Base-by-base conservation (phyloP, 2,329 filamentous ascomycete species). In the Fusarium sp. region DNA sequence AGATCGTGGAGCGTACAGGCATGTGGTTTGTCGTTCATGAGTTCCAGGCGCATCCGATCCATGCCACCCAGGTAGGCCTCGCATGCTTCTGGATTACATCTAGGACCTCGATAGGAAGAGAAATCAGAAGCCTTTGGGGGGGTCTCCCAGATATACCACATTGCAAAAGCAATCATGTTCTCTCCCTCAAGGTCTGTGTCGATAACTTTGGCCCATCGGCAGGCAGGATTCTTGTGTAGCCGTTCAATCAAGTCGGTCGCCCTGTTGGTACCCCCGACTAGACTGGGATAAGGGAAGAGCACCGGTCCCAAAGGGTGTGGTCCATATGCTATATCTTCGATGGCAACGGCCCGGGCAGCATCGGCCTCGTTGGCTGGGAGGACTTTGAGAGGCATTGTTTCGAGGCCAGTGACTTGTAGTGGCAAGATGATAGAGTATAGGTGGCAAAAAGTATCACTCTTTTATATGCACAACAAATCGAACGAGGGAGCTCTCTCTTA, bases 251-350 rank as follows among this genome's bases (percentile, higher is more conserved):
- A 73, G n/a, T 64, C 62, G 18, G 71, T 48, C n/a, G 70, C 73
- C 64, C 78, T 80, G n/a, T 32, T 30, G 32, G 63, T 68, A 14
- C 78, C 69, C 13, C 69, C 79, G 11, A 72, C 62, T 1, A 72
- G 61, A 43, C 76, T 75, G 5, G 77, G 76, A 1, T 76, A 75
- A 2, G 81, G 80, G 59, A 80, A 83, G 1, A 87, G 78, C 20
- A 83, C 73, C 2, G 59, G 18, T 58, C 75, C 80, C 61, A 83
- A 74, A 13, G 80, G 73, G 45, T 78, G 82, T 10, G 77, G 74
- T 1, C 76, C 79, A 67, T 85, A 85, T 20, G 85, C 85, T 5
- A 69, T 75, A 18, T 57, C 70, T 74, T 86, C 85, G 50, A 86
- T 84, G 57, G 81, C 76, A 20, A 80, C 79, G 37, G 80, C 76